Evolutionary conservation across 108 stramenopile species (phyloP), one percentile per base, ranked within the genome.

Genomic region (Bacterosira constricta): DNA sequence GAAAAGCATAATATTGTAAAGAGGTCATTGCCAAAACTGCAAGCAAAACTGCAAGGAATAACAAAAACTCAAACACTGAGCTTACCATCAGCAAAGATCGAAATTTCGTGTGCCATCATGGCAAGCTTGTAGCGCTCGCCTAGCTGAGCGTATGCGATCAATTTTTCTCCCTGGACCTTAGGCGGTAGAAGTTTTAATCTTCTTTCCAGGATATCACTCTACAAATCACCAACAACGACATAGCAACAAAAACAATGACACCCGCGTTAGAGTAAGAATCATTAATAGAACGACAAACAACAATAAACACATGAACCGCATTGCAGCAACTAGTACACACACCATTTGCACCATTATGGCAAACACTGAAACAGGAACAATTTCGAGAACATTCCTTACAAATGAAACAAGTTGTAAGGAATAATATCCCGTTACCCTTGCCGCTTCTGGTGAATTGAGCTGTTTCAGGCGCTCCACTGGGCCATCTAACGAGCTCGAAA

Each of bases 311-410:
- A n/a, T n/a, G n/a, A n/a, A n/a, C n/a, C n/a, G n/a, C n/a, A n/a
- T n/a, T n/a, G n/a, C n/a, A n/a, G n/a, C n/a, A n/a, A n/a, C n/a
- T n/a, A n/a, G n/a, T n/a, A n/a, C n/a, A n/a, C n/a, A n/a, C n/a
- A n/a, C n/a, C 45, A 88, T 82, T 23, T 84, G 52, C 10, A 70
- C 62, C n/a, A 90, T 53, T 23, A 85, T 41, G n/a, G 60, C 63
- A 55, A 90, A 88, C 29, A 90, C 78, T 41, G 68, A 73, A 21
- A 68, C 62, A 3, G 89, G 87, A 52, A 90, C 83, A 27, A 88
- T 69, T 21, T 83, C 80, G 21, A 90, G 23, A 9, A 88, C 85
- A 29, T 69, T 66, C 21, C 86, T 82, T 21, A 88, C 80, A 39
- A 88, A 88, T 18, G 63, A 38, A 17, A 87, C 85, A 44, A 90